phyloP scores from a whole-genome alignment of 1,139 yeast species.

The Geotrichum citri-aurantii region DNA sequence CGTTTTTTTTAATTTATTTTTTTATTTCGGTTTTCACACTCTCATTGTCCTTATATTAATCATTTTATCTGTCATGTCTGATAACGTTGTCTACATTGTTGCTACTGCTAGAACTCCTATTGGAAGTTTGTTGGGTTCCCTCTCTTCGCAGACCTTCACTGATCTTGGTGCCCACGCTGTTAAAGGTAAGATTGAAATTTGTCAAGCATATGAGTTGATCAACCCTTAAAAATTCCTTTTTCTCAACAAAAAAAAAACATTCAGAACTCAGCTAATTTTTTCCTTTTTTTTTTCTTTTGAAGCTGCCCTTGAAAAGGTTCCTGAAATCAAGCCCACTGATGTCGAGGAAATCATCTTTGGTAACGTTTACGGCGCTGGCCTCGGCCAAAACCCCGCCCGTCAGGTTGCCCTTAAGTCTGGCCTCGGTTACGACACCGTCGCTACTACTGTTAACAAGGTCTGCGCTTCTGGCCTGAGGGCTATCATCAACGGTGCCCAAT shows the following conservation, averaged over 20 bases:
- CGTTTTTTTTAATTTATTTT: background rate
- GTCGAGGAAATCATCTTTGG: conserved; percentile 93
- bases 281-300: background rate
- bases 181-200: conserved; percentile 34
- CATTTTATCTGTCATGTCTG: conserved; percentile 8
- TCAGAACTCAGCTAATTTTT: no score
- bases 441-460: conserved; percentile 90
- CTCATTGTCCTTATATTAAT: background rate
- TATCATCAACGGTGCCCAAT: conserved; percentile 82
- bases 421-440: conserved; percentile 66
- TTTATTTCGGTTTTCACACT: background rate
- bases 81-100: conserved; percentile 70
- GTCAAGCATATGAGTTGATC: background rate
- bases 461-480: conserved; percentile 97
- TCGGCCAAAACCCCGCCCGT: conserved; percentile 97
- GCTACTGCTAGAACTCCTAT: conserved; percentile 91
- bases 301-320: conserved; percentile 77
- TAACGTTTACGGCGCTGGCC: conserved; percentile 85
- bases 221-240: no score
- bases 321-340: conserved; percentile 63
- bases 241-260: no score
- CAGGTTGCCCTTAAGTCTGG: conserved; percentile 95
- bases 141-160: conserved; percentile 66
- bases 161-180: conserved; percentile 93
- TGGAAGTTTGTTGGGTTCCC: conserved; percentile 84